Evolutionary conservation across 1,139 yeast genomes (phyloP), one percentile per base, ranked within the genome.

Genomic region (Taiozyma sp.): DNA sequence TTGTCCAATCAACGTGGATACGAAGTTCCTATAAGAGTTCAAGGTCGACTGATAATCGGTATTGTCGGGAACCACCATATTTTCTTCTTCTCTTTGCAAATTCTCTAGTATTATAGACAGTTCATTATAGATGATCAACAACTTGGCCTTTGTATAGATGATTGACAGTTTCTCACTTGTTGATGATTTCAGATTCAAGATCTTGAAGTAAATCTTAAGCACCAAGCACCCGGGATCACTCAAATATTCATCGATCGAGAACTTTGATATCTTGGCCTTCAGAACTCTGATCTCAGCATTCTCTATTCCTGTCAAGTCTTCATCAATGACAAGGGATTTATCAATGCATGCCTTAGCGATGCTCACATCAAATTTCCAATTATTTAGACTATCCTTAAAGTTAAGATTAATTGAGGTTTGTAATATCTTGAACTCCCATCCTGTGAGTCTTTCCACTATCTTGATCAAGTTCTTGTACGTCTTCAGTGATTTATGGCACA

Each of bases 1-100:
- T 46, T 68, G 72, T 36, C 63, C 62, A 9, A 69, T 61, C 36
- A 70, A 49, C 4, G 66, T 65, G n/a, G 63, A 60, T 36, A 70
- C 66, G 49, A 69, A 69, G 34, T 62, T 59, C 46, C 58, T 62
- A 44, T 62, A 62, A 4, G 64, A 58, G 28, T 52, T 51, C 30
- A 62, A 43, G 8, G 62, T 59, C 13, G 62, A 55, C 44, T 62
- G 61, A 46, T 57, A 59, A 50, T 62, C 64, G 1, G 59, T 58
- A 45, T 58, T 55, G 19, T 58, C 59, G n/a, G 48, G 42, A 1
- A 57, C 58, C 2, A 57, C 58, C 7, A 62, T 30, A 1, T 63
- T 57, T 19, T 54, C 57, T 36, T 55, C 57, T 22, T 53, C 54
- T 3, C 45, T 24, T 24, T 59, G 58, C 13, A 62, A 53, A 51